Conservation (phyloP, 75 land plant genomes). For the Cunninghamia lanceolata region DNA sequence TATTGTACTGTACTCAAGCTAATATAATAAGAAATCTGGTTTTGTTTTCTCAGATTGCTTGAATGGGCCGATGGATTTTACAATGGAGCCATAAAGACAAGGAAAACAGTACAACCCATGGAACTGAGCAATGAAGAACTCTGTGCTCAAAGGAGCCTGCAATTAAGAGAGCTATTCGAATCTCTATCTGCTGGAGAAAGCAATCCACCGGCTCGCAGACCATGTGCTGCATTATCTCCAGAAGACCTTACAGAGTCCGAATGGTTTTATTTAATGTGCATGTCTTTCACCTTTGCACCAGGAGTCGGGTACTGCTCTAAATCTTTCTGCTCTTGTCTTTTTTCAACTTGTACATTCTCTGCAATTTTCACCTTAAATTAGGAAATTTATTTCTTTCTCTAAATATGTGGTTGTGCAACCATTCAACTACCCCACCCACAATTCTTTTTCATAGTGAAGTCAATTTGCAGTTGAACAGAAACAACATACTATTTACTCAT, state of each 20-base stretch:
- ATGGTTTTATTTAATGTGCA: constrained; percentile 91
- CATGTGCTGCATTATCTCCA: constrained; percentile 69
- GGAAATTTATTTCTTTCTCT: neutral
- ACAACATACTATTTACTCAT: no score
- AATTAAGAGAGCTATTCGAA: constrained; percentile 76
- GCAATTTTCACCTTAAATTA: neutral
- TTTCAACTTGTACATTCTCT: neutral
- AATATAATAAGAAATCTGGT: neutral
- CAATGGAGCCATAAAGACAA: constrained; percentile 85
- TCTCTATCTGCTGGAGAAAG: constrained; percentile 63
- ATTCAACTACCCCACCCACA: neutral
- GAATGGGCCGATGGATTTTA: constrained; percentile 88
- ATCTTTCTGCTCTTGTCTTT: neutral
- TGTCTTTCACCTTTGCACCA: constrained; percentile 75
- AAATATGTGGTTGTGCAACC: neutral
- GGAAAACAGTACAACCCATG: constrained; percentile 74
- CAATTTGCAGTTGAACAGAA: no score
- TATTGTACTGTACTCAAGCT: neutral
- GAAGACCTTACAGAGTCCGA: constrained; percentile 91
- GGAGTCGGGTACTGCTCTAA: constrained; percentile 58
- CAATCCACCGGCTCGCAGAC: constrained; percentile 43
- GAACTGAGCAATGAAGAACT: constrained; percentile 75
- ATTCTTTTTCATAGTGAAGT: no score
- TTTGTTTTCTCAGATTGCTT: constrained; percentile 36
- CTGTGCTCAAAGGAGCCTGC: constrained; percentile 68